Evolutionary conservation across 164 flowering plant genomes (phyloP).

Genomic region (Cinnamomum chago): DNA sequence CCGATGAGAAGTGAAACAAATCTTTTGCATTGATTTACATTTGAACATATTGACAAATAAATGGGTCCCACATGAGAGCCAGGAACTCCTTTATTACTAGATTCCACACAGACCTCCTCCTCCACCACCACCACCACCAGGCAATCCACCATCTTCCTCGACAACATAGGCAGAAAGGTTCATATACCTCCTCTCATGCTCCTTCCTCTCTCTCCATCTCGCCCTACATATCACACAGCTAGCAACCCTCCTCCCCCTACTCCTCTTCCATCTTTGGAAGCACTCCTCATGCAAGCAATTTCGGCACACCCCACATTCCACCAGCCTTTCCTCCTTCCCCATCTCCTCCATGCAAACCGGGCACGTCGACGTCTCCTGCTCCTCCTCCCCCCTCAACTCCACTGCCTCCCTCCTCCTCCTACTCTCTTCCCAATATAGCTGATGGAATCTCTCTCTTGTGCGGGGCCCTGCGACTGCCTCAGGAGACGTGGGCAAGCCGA

Average conservation of each 20-base stretch:
- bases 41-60: neutral
- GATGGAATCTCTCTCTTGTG: conserved; percentile 53
- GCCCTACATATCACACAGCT: conserved; percentile 85
- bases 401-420: neutral
- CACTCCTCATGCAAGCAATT: conserved; percentile 76
- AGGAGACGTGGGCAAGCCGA: conserved; percentile 33
- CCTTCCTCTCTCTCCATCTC: conserved; percentile 51
- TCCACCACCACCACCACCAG: neutral
- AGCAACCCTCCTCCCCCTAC: conserved; percentile 49
- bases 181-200: conserved; percentile 54
- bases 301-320: conserved; percentile 60
- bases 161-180: conserved; percentile 56
- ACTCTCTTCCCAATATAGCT: conserved; percentile 23
- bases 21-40: neutral
- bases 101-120: neutral
- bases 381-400: neutral
- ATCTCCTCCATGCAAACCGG: conserved; percentile 83
- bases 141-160: conserved; percentile 24
- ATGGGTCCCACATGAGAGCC: neutral
- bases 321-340: conserved; percentile 36
- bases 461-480: conserved; percentile 49
- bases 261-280: conserved; percentile 66
- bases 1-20: no score
- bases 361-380: conserved; percentile 46
- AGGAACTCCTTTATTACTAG: neutral